Base-by-base conservation (phyloP, 306 rosid genomes). In the Senna tora region DNA sequence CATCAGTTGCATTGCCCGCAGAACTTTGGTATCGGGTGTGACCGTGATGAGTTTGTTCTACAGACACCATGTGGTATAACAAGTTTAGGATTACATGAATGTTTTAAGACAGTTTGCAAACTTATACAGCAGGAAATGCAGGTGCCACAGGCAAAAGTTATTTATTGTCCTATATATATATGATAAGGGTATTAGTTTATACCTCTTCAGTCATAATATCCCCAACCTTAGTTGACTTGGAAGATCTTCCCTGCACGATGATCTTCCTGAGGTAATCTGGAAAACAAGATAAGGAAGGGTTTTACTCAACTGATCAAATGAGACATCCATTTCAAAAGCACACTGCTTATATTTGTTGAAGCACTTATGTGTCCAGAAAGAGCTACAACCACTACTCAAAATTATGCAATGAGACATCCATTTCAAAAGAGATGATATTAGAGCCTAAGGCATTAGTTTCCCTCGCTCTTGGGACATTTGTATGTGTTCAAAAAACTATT, bases 161-260 rank as follows among this genome's bases (percentile, higher is more conserved):
- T 19, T 56, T 34, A 20, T 19, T 56, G 45, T 41, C 50, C 13
- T 13, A 46, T 14, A 17, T n/a, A 52, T 13, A 46, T 14, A 17
- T n/a, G 56, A 57, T 5, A 62, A 62, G 20, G 20, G 11, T 56
- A 34, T 54, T 25, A 58, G 41, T 19, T 59, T 25, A 60, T 89
- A 95, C 99, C 97, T 95, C 99, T 75, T 95, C 99, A 11, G 99
- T 95, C 99, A 95, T 95, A 72, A 95, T 95, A 80, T 95, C 99
- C 65, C 99, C 99, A 42, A 95, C 99, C 85, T 91, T 95, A 21
- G 99, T 95, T 57, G 96, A 86, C 84, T 95, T 95, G 84, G 99
- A 95, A 53, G 99, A 95, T 75, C 97, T 89, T 66, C 99, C 99
- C 83, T 95, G 99, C 73, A 95, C 96, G 16, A 95, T 91, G 88